Percentiles rank a stretch among this genome's conserved stretches.
phyloP scores from a whole-genome alignment of 768 basidiomycete genomes.

The Mycena leptocephala region DNA sequence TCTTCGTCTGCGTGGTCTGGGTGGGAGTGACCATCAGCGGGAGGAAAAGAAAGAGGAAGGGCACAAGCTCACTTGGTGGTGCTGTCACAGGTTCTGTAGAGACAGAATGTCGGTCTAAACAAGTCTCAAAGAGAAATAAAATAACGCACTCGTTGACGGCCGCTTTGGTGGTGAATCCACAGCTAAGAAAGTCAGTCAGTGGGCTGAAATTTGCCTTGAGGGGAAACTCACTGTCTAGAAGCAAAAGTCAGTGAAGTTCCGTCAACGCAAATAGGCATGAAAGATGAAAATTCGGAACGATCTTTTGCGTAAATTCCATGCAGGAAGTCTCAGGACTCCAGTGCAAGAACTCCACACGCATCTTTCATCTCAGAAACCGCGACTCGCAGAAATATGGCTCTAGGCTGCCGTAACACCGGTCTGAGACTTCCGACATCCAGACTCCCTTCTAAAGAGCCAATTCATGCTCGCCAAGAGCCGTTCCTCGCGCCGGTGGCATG shows the following conservation, averaged over 20 bases:
- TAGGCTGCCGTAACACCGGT: no score
- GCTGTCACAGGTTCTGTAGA: neutral
- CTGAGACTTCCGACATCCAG: no score
- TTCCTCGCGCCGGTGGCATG: no score
- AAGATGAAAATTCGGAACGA: no score
- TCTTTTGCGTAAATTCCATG: no score
- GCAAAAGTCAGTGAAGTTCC: neutral
- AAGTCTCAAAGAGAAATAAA: neutral
- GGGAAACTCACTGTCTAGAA: neutral
- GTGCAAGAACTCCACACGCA: no score
- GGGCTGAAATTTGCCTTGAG: neutral
- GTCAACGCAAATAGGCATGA: neutral
- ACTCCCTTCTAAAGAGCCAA: no score
- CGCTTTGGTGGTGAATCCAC: neutral
- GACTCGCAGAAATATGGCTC: no score
- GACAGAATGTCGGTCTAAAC: neutral
- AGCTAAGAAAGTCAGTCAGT: neutral
- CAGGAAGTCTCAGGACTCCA: no score
- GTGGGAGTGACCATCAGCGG: neutral
- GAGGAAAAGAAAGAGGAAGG: neutral
- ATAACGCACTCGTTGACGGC: neutral
- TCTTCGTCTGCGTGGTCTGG: conserved; percentile 32
- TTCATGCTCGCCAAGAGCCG: no score
- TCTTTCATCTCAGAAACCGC: no score
- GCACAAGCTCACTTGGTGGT: neutral